Evolutionary conservation across 805 yeast species (phyloP).

Genomic region (Wickerhamiella cacticola): DNA sequence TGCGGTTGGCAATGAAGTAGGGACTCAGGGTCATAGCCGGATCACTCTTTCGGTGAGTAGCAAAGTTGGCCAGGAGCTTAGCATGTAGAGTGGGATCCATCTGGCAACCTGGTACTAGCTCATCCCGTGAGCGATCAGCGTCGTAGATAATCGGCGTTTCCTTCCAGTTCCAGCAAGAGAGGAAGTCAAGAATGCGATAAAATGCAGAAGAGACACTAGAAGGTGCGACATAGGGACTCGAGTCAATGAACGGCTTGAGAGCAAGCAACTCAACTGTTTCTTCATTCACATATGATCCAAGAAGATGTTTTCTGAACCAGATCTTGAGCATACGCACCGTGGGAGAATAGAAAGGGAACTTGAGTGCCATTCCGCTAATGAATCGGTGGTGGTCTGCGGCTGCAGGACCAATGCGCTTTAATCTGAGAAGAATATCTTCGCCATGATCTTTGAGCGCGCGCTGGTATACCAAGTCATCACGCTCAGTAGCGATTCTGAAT

Average conservation of each 20-base stretch:
- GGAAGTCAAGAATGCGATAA: conserved; percentile 53
- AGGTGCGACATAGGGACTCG: conserved; percentile 75
- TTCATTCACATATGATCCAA: conserved; percentile 59
- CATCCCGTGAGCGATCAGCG: conserved; percentile 32
- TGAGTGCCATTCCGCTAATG: conserved; percentile 54
- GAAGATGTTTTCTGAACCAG: conserved; percentile 78
- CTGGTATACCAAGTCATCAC: conserved; percentile 43
- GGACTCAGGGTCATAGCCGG: conserved; percentile 73
- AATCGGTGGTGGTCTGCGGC: conserved; percentile 72
- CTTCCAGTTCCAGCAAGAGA: conserved; percentile 89
- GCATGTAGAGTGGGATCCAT: conserved; percentile 52
- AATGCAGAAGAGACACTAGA: conserved; percentile 72
- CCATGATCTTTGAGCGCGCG: conserved; percentile 38
- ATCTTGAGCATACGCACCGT: conserved; percentile 74
- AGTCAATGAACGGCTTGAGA: conserved; percentile 72
- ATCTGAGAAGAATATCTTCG: conserved; percentile 32
- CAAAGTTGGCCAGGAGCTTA: conserved; percentile 50
- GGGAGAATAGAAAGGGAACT: conserved; percentile 62
- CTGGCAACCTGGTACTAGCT: conserved; percentile 26
- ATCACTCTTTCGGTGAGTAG: conserved; percentile 58
- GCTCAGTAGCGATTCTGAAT: conserved; percentile 64
- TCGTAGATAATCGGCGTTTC: conserved; percentile 77
- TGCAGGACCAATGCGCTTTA: conserved; percentile 33
- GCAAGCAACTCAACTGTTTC: conserved; percentile 76
- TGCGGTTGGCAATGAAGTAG: conserved; percentile 68